Evolutionary conservation across 228 moss, liverwort and hornwort genomes (phyloP), one percentile per base, ranked within the genome.

Genomic region (Sphagnum fallax): DNA sequence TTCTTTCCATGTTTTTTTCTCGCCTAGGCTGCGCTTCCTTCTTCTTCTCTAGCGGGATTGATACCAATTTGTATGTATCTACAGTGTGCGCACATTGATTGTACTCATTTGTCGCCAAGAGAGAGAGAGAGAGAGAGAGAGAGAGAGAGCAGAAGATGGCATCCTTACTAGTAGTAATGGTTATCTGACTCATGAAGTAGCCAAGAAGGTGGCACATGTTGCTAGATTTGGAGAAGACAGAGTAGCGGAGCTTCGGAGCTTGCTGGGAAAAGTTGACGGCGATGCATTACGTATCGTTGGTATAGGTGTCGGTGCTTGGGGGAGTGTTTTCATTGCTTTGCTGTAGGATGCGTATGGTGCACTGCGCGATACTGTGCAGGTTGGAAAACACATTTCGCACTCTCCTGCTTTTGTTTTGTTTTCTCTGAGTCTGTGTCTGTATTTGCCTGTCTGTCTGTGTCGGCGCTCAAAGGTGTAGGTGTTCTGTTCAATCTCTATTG

Each of bases 301-400:
- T 16, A 76, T 85, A 13, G 85, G 85, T 51, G 85, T 81, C 8
- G 85, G 85, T 15, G 85, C 85, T 15, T 85, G 85, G 85, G 84
- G 85, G 9, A 85, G 85, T 71, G 85, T 85, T 12, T 85, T 85
- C 52, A 69, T 85, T 13, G 85, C 85, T 51, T 81, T 85, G 85
- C 81, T 85, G 65, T 81, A 85, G 74, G 85, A 85, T 67, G 81
- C 76, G 64, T 85, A 78, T 60, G 85, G 85, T 2, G 76, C 81
- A 47, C 63, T 85, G 53, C 81, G 85, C 13, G 81, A 85, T 74
- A 74, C 74, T 60, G 78, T 85, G 12, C 85, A 85, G 83, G 83
- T 83, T 10, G n/a, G 59, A 10, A 10, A n/a, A 10, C 12, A 10
- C 12, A 11, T 11, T 32, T 32, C 32, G 32, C 32, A 32, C 32